These are phyloP conservation scores for Epithemia pelagica DNA, from an alignment of 108 stramenopile genomes.

Conservation along the genomic window DNA sequence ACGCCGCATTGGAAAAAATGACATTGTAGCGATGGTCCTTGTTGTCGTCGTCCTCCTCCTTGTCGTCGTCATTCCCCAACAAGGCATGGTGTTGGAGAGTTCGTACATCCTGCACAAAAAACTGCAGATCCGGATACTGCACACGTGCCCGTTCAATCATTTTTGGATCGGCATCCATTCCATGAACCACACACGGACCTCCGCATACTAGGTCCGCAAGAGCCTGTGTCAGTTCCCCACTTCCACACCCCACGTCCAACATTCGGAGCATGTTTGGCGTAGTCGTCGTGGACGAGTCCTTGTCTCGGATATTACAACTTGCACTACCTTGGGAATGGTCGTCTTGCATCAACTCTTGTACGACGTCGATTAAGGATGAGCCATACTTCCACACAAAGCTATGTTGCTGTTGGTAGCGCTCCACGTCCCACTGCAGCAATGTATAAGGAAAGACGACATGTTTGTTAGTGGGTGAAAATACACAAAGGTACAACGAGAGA, in stretches of 20 bases:
- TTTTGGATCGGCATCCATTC: conserved; percentile 40
- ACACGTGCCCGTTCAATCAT: conserved; percentile 21
- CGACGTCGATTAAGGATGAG: conserved; percentile 27
- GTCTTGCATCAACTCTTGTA: conserved; percentile 17
- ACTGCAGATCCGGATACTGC: conserved; percentile 13
- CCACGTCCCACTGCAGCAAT: conserved; percentile 25
- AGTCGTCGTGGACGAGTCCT: too few relatives aligned
- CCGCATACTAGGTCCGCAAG: conserved; percentile 18
- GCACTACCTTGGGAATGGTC: neutral
- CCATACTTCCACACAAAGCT: conserved; percentile 47
- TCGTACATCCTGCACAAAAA: conserved; percentile 16
- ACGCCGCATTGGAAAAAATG: conserved; percentile 52
- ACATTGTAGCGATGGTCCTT: conserved; percentile 15
- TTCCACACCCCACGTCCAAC: conserved; percentile 56
- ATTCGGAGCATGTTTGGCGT: too few relatives aligned
- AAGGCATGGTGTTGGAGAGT: neutral
- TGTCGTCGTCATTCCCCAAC: neutral
- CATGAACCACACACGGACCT: conserved; percentile 13
- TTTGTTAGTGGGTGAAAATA: too few relatives aligned
- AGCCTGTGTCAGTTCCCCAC: conserved; percentile 36
- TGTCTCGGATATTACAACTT: neutral
- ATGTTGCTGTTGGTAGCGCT: conserved; percentile 29
- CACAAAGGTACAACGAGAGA: too few relatives aligned
- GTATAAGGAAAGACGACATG: too few relatives aligned
- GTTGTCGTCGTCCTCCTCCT: conserved; percentile 24